Conservation (phyloP, 768 basidiomycete species). For the Kwoniella bestiolae region DNA sequence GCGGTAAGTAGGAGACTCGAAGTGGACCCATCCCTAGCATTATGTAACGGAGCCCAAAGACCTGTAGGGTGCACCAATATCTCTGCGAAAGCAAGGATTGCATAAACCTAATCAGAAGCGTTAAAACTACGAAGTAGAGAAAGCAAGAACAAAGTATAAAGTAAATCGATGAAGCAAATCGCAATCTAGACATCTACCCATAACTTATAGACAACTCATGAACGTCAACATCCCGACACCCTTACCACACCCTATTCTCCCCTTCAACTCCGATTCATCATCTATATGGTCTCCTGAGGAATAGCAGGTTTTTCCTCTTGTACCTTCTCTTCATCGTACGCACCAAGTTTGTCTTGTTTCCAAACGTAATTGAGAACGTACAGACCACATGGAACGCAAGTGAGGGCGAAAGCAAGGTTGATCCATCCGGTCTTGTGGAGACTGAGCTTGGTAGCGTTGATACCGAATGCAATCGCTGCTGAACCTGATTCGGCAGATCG, state of each 20-base stretch:
- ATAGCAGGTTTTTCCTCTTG: constrained; percentile 1
- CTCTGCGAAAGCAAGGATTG: too few species aligned
- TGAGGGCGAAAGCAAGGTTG: constrained; percentile 23
- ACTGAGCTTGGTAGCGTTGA: constrained; percentile 20
- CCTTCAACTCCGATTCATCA: neutral
- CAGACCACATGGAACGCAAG: constrained; percentile 19
- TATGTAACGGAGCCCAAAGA: neutral
- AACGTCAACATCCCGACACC: neutral
- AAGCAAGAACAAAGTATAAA: neutral
- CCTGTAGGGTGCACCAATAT: too few species aligned
- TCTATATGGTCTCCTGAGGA: constrained; percentile 9
- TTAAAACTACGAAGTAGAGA: too few species aligned
- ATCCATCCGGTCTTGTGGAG: constrained; percentile 20
- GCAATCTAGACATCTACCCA: neutral
- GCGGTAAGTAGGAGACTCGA: too few species aligned
- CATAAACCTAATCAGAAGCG: too few species aligned
- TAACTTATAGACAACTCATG: neutral
- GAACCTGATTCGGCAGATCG: constrained; percentile 28
- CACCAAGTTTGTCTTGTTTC: constrained; percentile 24
- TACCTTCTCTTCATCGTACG: constrained; percentile 15
- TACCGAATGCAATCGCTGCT: constrained; percentile 25
- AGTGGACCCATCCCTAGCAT: neutral
- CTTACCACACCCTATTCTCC: neutral
- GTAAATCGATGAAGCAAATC: neutral
- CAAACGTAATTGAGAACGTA: constrained; percentile 23